Percentiles rank a stretch among this genome's conserved stretches.
These are phyloP conservation scores for Cyathus olla DNA, from an alignment of 1,284 basidiomycete species.

Conservation along the genomic window DNA sequence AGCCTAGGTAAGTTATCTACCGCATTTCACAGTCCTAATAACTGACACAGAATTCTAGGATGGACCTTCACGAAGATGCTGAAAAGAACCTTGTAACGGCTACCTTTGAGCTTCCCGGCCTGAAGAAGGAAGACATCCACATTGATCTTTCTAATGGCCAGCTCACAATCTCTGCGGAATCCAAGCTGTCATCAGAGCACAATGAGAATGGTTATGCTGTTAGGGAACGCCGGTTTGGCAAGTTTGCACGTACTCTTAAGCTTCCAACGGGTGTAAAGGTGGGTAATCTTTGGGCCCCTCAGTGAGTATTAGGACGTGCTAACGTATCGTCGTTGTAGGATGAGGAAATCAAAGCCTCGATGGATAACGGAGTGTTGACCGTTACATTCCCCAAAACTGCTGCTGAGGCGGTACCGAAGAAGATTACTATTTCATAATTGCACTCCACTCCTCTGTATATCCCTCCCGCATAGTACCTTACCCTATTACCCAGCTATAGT, in stretches of 20 bases:
- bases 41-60: not conserved
- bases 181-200: not conserved
- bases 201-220: slow-evolving; percentile 1
- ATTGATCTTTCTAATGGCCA: not conserved
- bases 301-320: not conserved
- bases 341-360: slow-evolving; percentile 3
- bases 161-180: not conserved
- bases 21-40: not conserved
- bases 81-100: slow-evolving; percentile 4
- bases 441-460: too few relatives aligned
- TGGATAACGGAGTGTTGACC: slow-evolving; percentile 2
- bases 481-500: too few relatives aligned
- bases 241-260: not conserved
- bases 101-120: slow-evolving; percentile 1
- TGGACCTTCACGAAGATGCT: slow-evolving; percentile 2
- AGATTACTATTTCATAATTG: slow-evolving; percentile 1
- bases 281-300: not conserved
- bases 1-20: not conserved
- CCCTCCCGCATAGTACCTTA: too few relatives aligned
- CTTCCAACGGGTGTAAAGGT: slow-evolving; percentile 1
- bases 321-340: not conserved
- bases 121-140: slow-evolving; percentile 1
- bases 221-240: slow-evolving; percentile 1
- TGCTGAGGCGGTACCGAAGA: not conserved
- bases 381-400: slow-evolving; percentile 2